A percentile compares a stretch with the other conserved stretches of the same genome.
Conservation (phyloP, 768 basidiomycete genomes). For the Lentinula guzmanii region DNA sequence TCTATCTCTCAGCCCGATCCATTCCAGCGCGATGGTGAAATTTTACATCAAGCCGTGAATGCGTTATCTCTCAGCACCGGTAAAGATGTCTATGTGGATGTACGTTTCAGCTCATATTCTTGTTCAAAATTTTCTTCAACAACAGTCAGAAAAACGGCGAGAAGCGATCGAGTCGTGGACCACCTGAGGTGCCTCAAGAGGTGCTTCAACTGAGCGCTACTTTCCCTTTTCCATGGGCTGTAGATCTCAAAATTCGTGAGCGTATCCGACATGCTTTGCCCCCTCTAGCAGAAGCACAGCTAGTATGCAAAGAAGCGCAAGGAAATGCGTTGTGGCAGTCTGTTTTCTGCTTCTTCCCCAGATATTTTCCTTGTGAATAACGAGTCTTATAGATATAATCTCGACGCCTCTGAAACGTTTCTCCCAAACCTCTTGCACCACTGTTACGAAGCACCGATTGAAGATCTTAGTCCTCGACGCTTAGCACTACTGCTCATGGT, state of each 20-base stretch:
- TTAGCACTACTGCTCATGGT: slow-evolving; percentile 67
- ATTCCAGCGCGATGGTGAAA: slow-evolving; percentile 11
- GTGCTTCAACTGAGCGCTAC: slow-evolving; percentile 57
- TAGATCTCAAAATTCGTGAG: slow-evolving; percentile 57
- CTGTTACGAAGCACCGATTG: slow-evolving; percentile 55
- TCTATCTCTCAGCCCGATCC: slow-evolving; percentile 18
- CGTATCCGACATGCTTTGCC: slow-evolving; percentile 62
- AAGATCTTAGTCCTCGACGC: slow-evolving; percentile 58
- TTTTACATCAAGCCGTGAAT: not conserved
- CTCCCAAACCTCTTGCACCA: slow-evolving; percentile 64
- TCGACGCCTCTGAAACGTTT: slow-evolving; percentile 66
- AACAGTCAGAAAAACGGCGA: not conserved
- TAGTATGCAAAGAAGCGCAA: slow-evolving; percentile 58
- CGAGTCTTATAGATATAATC: slow-evolving; percentile 44
- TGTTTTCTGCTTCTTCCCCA: slow-evolving; percentile 19
- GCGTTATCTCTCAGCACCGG: not conserved
- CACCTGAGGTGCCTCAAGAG: slow-evolving; percentile 38
- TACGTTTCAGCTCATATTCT: not conserved
- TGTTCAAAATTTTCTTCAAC: not conserved
- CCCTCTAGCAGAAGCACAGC: slow-evolving; percentile 48
- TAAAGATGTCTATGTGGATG: not conserved
- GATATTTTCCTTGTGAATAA: not conserved
- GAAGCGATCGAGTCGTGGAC: slow-evolving; percentile 3
- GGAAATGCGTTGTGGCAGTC: slow-evolving; percentile 72
- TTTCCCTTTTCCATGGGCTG: slow-evolving; percentile 66